These are phyloP conservation scores for Talaromyces sp. DNA, from an alignment of 2,329 filamentous ascomycete species.

Conservation along the genomic window DNA sequence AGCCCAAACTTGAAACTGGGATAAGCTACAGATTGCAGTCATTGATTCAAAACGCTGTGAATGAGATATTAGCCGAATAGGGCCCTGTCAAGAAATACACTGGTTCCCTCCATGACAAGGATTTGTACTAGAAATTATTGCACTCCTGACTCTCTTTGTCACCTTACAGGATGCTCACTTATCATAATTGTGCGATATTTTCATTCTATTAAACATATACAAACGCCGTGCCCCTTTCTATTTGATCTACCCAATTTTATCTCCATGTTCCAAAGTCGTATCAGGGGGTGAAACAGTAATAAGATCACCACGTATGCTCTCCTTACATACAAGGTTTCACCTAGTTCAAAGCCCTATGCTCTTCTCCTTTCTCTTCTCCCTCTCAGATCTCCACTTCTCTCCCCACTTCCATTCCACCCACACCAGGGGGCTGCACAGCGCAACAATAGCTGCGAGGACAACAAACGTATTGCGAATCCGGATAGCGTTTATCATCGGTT, in stretches of 20 bases:
- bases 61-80: neutral
- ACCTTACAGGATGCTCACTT: no score
- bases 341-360: neutral
- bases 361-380: conserved; percentile 2
- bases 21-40: no score
- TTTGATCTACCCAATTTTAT: neutral
- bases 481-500: conserved; percentile 4
- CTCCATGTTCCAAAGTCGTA: neutral
- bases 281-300: neutral
- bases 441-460: neutral
- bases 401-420: conserved; percentile 8
- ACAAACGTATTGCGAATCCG: neutral
- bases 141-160: no score
- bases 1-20: no score
- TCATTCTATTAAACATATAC: neutral
- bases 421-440: conserved; percentile 3
- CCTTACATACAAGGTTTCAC: neutral
- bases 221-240: neutral
- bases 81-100: neutral
- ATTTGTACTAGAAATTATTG: neutral
- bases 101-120: neutral
- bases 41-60: neutral
- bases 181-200: neutral
- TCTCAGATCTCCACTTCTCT: conserved; percentile 2
- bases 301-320: neutral